A percentile compares a stretch with the other conserved stretches of the same genome.
These are phyloP conservation scores for Aspergillus tubingensis DNA, from an alignment of 2,329 filamentous ascomycete genomes.

Conservation along the genomic window DNA sequence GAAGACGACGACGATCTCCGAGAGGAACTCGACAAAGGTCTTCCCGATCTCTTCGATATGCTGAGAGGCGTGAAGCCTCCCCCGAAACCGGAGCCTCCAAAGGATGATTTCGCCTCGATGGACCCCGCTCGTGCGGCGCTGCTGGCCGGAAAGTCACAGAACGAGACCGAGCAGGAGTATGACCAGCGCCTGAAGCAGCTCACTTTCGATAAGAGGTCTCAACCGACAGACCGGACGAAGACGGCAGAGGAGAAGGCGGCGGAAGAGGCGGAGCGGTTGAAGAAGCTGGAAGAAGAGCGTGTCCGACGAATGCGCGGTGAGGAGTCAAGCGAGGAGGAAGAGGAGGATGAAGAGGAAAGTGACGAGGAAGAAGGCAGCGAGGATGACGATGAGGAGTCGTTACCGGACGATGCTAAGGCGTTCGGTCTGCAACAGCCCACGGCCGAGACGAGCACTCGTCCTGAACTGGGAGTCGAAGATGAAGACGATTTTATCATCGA, in stretches of 20 bases:
- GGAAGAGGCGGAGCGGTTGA: conserved; percentile 74
- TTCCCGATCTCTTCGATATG: conserved; percentile 73
- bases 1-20: conserved; percentile 90
- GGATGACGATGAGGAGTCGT: conserved; percentile 50
- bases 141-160: conserved; percentile 62
- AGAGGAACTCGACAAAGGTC: conserved; percentile 78
- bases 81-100: conserved; percentile 52
- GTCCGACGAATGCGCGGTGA: conserved; percentile 86
- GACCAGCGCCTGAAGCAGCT: conserved; percentile 80
- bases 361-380: conserved; percentile 37
- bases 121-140: conserved; percentile 66
- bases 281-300: conserved; percentile 79
- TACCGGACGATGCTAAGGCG: conserved; percentile 59
- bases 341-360: conserved; percentile 49
- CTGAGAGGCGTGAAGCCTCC: conserved; percentile 60
- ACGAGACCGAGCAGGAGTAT: conserved; percentile 80
- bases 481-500: conserved; percentile 94
- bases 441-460: conserved; percentile 37
- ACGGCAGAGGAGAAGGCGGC: conserved; percentile 82
- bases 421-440: conserved; percentile 62
- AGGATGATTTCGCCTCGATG: conserved; percentile 53
- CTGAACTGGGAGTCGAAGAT: conserved; percentile 73
- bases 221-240: conserved; percentile 84
- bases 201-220: conserved; percentile 78
- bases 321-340: conserved; percentile 66